A percentile compares a stretch with the other conserved stretches of the same genome.
Conservation (phyloP, 83 land plant genomes). For the Diphasiastrum complanatum region DNA sequence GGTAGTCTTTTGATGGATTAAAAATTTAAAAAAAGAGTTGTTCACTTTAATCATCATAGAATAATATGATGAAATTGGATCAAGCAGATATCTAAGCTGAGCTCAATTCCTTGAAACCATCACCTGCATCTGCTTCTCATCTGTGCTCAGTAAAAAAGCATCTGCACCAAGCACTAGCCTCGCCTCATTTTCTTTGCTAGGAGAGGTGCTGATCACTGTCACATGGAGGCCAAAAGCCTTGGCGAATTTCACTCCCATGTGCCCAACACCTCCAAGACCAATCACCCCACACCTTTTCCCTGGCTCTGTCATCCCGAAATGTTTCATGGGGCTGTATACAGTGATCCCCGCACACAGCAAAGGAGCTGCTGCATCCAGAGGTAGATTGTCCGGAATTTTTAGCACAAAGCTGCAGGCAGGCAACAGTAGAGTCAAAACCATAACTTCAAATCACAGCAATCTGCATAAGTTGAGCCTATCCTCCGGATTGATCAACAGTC, state of each 20-base stretch:
- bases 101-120: not conserved
- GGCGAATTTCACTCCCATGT: conserved; percentile 29
- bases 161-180: conserved; percentile 25
- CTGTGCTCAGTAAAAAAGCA: conserved; percentile 20
- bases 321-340: conserved; percentile 32
- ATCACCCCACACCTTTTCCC: conserved; percentile 26
- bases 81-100: too few species aligned
- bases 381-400: conserved; percentile 17
- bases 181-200: conserved; percentile 20
- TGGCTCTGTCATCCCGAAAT: conserved; percentile 17
- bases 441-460: too few species aligned
- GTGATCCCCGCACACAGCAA: conserved; percentile 31
- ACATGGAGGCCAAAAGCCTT: conserved; percentile 30
- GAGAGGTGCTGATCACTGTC: conserved; percentile 28
- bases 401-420: conserved; percentile 23
- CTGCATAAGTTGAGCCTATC: too few species aligned
- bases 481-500: too few species aligned
- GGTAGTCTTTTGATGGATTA: too few species aligned
- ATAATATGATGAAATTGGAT: not conserved
- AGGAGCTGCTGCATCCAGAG: conserved; percentile 28
- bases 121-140: conserved; percentile 18
- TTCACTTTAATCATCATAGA: not conserved
- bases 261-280: conserved; percentile 30
- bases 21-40: not conserved
- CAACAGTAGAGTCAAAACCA: too few species aligned